Evolutionary conservation across 1,139 yeast genomes (phyloP).

Genomic region (Hyphopichia khmerensis): DNA sequence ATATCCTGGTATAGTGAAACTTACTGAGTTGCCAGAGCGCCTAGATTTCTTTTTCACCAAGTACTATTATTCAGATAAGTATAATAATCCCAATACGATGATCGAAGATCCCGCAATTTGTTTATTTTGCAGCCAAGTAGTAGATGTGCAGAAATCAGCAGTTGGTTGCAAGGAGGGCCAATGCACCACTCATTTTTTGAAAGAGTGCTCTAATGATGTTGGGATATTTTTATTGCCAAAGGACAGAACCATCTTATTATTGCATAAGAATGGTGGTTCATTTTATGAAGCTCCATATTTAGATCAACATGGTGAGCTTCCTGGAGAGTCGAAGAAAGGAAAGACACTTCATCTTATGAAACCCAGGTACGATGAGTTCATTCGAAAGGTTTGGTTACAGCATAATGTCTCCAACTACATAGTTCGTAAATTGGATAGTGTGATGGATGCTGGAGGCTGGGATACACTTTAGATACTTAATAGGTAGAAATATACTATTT

Average conservation of each 20-base stretch:
- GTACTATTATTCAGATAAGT: slow-evolving; percentile 47
- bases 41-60: slow-evolving; percentile 69
- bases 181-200: slow-evolving; percentile 62
- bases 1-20: slow-evolving; percentile 64
- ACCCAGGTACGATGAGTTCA: slow-evolving; percentile 65
- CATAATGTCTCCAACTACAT: slow-evolving; percentile 78
- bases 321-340: slow-evolving; percentile 70
- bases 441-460: slow-evolving; percentile 93
- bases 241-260: slow-evolving; percentile 64
- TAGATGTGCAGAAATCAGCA: slow-evolving; percentile 63
- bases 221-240: slow-evolving; percentile 82
- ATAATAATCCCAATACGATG: slow-evolving; percentile 36
- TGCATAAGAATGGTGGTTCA: slow-evolving; percentile 75
- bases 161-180: slow-evolving; percentile 58
- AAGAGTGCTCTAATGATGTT: slow-evolving; percentile 65
- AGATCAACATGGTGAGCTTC: slow-evolving; percentile 85
- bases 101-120: slow-evolving; percentile 84
- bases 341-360: slow-evolving; percentile 69
- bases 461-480: slow-evolving; percentile 58
- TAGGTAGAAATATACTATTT: background rate
- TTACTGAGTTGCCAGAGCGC: slow-evolving; percentile 63
- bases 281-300: slow-evolving; percentile 83
- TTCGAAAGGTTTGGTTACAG: slow-evolving; percentile 69
- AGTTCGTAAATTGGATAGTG: slow-evolving; percentile 76
- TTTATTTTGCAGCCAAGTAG: slow-evolving; percentile 71